A percentile compares a stretch with the other conserved stretches of the same genome.
Evolutionary conservation across 257 asterid species (phyloP).

Genomic region (Vinca minor): DNA sequence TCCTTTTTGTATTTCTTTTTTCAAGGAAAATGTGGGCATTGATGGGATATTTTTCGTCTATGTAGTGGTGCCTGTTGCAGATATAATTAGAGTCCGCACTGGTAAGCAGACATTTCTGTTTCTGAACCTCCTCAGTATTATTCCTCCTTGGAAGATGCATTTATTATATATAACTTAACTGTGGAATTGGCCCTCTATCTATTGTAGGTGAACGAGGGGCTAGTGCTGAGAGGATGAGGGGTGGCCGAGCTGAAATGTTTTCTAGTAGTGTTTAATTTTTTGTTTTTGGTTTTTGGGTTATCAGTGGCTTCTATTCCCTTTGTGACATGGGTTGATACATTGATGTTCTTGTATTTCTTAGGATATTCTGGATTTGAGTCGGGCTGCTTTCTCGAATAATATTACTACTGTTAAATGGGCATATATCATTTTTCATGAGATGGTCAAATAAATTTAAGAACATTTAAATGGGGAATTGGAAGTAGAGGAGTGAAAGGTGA

Average conservation of each 20-base stretch:
- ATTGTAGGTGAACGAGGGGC: slow-evolving; percentile 83
- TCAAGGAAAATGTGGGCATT: neutral
- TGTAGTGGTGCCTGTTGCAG: slow-evolving; percentile 86
- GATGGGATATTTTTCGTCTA: slow-evolving; percentile 16
- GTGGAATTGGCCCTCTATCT: no score
- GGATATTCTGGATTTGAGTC: neutral
- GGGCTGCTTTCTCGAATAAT: no score
- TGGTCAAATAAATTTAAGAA: no score
- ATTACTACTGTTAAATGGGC: no score
- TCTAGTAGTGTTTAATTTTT: neutral
- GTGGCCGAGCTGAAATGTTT: slow-evolving; percentile 67
- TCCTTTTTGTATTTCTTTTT: no score
- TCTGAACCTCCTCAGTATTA: neutral
- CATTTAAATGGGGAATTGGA: no score
- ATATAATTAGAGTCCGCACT: slow-evolving; percentile 83
- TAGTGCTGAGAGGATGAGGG: slow-evolving; percentile 80
- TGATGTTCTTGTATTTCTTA: neutral
- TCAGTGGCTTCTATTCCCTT: neutral
- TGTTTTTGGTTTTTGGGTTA: neutral
- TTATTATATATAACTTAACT: no score
- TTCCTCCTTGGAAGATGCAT: neutral
- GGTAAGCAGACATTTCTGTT: slow-evolving; percentile 31
- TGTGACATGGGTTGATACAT: neutral
- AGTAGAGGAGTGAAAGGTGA: no score
- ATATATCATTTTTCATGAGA: no score